Conservation (phyloP, 2,329 filamentous ascomycete species). For the Nemania diffusa region DNA sequence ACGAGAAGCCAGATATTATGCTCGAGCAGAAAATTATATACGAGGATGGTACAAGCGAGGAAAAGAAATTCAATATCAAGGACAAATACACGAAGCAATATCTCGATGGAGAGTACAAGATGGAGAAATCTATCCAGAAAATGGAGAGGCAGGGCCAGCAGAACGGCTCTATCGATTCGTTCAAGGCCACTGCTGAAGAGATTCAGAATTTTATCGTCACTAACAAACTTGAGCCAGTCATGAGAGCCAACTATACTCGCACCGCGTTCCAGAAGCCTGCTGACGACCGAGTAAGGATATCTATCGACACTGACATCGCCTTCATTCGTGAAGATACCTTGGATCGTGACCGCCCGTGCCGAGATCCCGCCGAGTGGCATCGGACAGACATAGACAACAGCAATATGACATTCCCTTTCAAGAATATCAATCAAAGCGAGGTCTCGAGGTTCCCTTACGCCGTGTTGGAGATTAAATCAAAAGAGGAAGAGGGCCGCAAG, state of each 20-base stretch:
- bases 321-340: slow-evolving; percentile 84
- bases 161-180: slow-evolving; percentile 71
- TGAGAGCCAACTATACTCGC: slow-evolving; percentile 92
- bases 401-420: slow-evolving; percentile 88
- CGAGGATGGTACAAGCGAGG: slow-evolving; percentile 79
- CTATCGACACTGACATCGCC: slow-evolving; percentile 90
- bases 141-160: slow-evolving; percentile 81
- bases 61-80: slow-evolving; percentile 86
- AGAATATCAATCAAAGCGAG: slow-evolving; percentile 87
- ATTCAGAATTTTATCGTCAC: slow-evolving; percentile 84
- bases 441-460: slow-evolving; percentile 91
- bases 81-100: slow-evolving; percentile 93
- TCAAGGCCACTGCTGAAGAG: slow-evolving; percentile 77
- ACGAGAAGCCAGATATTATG: slow-evolving; percentile 79
- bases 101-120: slow-evolving; percentile 85
- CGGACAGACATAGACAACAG: slow-evolving; percentile 86
- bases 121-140: slow-evolving; percentile 91
- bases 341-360: slow-evolving; percentile 85
- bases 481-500: slow-evolving; percentile 72
- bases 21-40: slow-evolving; percentile 91
- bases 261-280: slow-evolving; percentile 97
- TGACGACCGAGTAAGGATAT: slow-evolving; percentile 89
- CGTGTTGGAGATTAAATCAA: slow-evolving; percentile 91
- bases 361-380: slow-evolving; percentile 90
- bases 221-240: slow-evolving; percentile 80